Percentiles rank a stretch among this genome's conserved stretches.
Evolutionary conservation across 768 basidiomycete species (phyloP).

Genomic region (Mycena vulgaris): DNA sequence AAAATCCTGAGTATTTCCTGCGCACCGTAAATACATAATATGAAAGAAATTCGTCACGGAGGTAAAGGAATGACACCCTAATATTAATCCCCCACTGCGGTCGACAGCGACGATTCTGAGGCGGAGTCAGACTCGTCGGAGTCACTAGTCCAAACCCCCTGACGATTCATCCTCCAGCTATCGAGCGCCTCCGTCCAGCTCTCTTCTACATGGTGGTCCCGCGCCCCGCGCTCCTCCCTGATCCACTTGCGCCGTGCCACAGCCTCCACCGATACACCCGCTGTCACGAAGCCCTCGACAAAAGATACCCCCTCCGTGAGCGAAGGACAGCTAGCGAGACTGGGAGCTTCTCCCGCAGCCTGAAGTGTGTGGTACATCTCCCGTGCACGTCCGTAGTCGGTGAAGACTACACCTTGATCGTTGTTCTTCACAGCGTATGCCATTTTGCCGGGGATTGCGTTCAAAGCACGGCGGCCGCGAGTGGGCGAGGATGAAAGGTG

Average conservation of each 20-base stretch:
- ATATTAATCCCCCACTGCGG: no score
- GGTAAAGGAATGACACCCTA: no score
- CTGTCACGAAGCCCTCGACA: not conserved
- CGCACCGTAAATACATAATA: no score
- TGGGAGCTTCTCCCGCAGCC: not conserved
- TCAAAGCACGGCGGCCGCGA: no score
- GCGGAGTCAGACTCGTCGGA: not conserved
- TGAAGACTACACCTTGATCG: conserved; percentile 1
- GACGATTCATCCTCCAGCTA: not conserved
- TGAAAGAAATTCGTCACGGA: no score
- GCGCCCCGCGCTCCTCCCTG: not conserved
- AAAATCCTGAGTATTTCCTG: no score
- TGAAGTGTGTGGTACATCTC: not conserved
- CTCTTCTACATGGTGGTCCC: not conserved
- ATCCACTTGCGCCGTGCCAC: not conserved
- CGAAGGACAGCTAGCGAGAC: not conserved
- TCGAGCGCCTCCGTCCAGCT: not conserved
- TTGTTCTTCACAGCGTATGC: conserved; percentile 1
- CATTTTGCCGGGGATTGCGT: not conserved
- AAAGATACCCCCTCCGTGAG: not conserved
- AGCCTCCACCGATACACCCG: not conserved
- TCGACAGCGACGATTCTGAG: not conserved
- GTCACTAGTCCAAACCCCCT: not conserved
- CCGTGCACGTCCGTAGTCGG: not conserved
- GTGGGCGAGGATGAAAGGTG: no score